Percentiles rank a stretch among this genome's conserved stretches.
Conservation (phyloP, 257 asterid genomes). For the Nicotiana noctiflora region DNA sequence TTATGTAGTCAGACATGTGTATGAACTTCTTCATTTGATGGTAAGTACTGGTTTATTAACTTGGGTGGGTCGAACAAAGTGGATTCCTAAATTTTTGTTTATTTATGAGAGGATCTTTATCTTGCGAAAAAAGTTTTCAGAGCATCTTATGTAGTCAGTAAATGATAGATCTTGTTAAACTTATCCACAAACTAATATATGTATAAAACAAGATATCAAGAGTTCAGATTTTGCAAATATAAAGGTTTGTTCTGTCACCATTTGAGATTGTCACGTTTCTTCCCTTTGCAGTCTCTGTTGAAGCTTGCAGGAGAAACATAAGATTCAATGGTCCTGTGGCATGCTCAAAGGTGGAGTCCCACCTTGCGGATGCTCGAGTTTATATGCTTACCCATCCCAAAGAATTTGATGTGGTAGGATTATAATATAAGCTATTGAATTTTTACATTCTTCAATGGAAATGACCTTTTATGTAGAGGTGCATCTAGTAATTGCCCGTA, state of each 20-base stretch:
- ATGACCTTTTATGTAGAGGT: background rate
- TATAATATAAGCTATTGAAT: background rate
- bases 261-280: background rate
- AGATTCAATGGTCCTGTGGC: constrained; percentile 86
- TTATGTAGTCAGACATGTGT: background rate
- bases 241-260: background rate
- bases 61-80: background rate
- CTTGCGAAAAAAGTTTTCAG: background rate
- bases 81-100: background rate
- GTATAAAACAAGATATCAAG: background rate
- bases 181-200: background rate
- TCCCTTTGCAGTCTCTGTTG: constrained; percentile 68
- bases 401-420: constrained; percentile 87
- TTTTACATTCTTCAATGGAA: background rate
- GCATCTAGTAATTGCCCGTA: background rate
- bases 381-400: constrained; percentile 96
- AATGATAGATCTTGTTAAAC: background rate
- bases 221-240: background rate
- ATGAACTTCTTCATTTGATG: background rate
- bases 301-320: constrained; percentile 87
- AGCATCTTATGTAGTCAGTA: background rate
- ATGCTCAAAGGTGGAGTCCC: constrained; percentile 82
- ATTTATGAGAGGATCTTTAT: background rate
- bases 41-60: background rate
- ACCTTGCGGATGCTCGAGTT: constrained; percentile 82